Evolutionary conservation across 805 yeast species (phyloP), one percentile per base, ranked within the genome.

Genomic region (Candida nemodendra): DNA sequence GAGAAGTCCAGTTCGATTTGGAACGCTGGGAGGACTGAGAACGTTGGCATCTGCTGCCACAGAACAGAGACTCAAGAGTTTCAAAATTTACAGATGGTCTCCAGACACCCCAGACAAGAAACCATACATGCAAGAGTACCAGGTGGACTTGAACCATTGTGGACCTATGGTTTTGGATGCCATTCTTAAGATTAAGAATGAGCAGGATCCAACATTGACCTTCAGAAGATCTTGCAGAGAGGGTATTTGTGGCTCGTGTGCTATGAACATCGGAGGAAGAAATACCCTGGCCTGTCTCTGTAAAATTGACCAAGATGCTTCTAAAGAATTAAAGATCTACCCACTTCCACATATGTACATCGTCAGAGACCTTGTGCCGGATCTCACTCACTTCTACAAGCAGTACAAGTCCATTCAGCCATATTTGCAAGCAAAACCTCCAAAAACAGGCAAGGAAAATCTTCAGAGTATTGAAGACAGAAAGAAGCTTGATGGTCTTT

Each of bases 131-230:
- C 82, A 87, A 68, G 74, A 76, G 47, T 93, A 84, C 69, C 74
- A 86, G 51, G 74, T 93, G 34, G 95, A 93, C 65, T 76, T 93
- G 64, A 84, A 89, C 69, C 70, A 81, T 36, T 87, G 96, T 69
- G 99, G 99, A 48, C 99, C 99, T 40, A 93, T 93, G 99, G 84
- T 93, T 36, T 74, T 93, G 59, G 99, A 93, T 66, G 99, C 98
- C 18, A 68, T 93, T 43, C 66, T 93, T 51, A 90, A 90, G 69
- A 89, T 93, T 68, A 93, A 93, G 69, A 89, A 91, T 66, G 99
- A 93, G 69, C 95, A 88, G 68, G 99, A 93, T 65, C 67, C 97
- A 32, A 86, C 97, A 22, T 78, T 93, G 62, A 93, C 99, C 4
- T 86, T 93, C 69, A 83, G 99, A 73, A 83, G 99, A 69, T 89